phyloP scores from a whole-genome alignment of 495 filamentous ascomycete species.

The Platismatia glauca region DNA sequence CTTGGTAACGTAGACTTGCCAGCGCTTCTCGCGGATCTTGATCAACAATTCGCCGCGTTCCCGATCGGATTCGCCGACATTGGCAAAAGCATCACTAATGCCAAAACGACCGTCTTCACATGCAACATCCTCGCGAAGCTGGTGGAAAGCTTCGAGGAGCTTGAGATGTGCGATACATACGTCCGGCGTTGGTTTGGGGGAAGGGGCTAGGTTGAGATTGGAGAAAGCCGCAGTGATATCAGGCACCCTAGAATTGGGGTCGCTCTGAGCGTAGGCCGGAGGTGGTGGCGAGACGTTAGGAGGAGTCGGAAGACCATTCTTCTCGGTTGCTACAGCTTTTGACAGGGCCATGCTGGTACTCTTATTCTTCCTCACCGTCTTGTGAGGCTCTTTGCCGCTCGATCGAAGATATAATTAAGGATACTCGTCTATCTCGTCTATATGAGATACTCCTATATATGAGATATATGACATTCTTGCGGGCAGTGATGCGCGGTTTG shows the following conservation, averaged over 20 bases:
- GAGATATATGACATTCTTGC: too few species aligned
- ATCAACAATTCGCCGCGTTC: conserved; percentile 24
- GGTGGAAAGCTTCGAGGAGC: conserved; percentile 60
- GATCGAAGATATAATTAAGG: too few species aligned
- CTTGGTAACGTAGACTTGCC: conserved; percentile 64
- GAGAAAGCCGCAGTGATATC: conserved; percentile 22
- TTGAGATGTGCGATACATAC: conserved; percentile 69
- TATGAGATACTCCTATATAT: too few species aligned
- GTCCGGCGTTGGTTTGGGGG: conserved; percentile 25
- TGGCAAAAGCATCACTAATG: conserved; percentile 40
- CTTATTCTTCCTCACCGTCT: not conserved
- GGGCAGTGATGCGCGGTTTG: too few species aligned
- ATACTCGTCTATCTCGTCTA: too few species aligned
- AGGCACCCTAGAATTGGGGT: not conserved
- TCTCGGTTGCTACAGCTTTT: not conserved
- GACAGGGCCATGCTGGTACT: not conserved
- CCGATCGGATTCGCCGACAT: conserved; percentile 4
- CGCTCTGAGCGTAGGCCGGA: not conserved
- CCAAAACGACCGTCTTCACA: conserved; percentile 57
- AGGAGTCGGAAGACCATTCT: not conserved
- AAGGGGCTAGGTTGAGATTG: conserved; percentile 16
- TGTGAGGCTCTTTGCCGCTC: not conserved
- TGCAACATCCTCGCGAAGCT: conserved; percentile 55
- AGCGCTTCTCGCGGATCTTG: conserved; percentile 63
- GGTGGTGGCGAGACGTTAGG: not conserved